These are phyloP conservation scores for Psilocybe cubensis DNA, from an alignment of 768 basidiomycete genomes.

Conservation along the genomic window DNA sequence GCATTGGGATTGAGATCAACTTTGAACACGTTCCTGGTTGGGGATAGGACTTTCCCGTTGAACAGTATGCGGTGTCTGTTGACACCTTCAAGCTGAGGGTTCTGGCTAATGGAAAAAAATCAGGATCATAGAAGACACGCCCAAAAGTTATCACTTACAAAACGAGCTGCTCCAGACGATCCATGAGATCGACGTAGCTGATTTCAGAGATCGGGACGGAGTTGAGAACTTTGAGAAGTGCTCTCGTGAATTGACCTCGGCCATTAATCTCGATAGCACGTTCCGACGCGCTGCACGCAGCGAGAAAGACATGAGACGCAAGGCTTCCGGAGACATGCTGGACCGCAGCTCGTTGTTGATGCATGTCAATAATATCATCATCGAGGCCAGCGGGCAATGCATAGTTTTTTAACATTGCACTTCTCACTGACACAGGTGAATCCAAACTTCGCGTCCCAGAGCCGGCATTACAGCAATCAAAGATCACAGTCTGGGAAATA, in stretches of 20 bases:
- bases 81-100: background rate
- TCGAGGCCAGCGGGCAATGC: background rate
- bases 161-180: background rate
- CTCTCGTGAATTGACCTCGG: background rate
- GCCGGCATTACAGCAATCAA: constrained; percentile 3
- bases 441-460: background rate
- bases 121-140: no score
- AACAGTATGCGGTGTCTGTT: background rate
- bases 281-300: background rate
- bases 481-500: background rate
- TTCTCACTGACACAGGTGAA: background rate
- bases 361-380: background rate
- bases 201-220: background rate
- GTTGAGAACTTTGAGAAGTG: background rate
- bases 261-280: background rate
- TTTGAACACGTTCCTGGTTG: background rate
- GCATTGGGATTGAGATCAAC: background rate
- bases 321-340: background rate
- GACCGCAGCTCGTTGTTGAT: background rate
- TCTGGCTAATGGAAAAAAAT: background rate
- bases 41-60: background rate
- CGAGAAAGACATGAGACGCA: background rate
- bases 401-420: background rate
- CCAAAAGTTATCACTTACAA: no score
- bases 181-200: background rate